Base-by-base conservation (phyloP, 2,329 filamentous ascomycete genomes). In the Graphilbum sp. region DNA sequence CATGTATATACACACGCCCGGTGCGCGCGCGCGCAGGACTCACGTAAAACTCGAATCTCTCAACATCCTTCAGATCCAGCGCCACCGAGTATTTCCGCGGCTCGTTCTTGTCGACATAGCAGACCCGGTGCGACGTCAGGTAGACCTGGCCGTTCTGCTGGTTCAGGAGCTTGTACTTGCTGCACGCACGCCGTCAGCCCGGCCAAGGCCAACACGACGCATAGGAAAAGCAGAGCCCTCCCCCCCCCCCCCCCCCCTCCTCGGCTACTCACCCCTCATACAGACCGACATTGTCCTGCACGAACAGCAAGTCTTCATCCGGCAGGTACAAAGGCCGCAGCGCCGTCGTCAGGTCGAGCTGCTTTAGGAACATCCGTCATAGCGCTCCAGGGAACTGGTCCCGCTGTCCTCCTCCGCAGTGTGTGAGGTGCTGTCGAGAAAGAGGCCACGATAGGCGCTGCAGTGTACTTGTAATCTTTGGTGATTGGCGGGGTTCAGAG, bases 121-220 rank as follows among this genome's bases (percentile, higher is more conserved):
- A 98, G 44, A 85, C 76, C 38, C 90, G 81, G 59, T 96, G 88
- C 9, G 90, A 94, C 16, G 90, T 98, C 58, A 98, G 59, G 56
- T 98, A 98, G 39, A 90, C 85, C 62, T 95, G 86, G 37, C 90
- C 90, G 62, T 94, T 85, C 56, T 98, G 90, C 47, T 92, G 85
- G 52, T 87, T 77, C 27, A 84, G 80, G 39, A 98, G 79, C 63
- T 98, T 98, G 64, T 79, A 90, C 63, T 95, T 96, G 49, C 86
- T 94, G 50, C n/a, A n/a, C n/a, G n/a, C n/a, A n/a, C n/a, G n/a
- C n/a, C n/a, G n/a, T n/a, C n/a, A n/a, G n/a, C n/a, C n/a, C n/a
- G n/a, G n/a, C n/a, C n/a, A n/a, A n/a, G n/a, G n/a, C n/a, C n/a
- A n/a, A n/a, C n/a, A n/a, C n/a, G n/a, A n/a, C n/a, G n/a, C n/a